Percentiles rank a stretch among this genome's conserved stretches.
phyloP scores from a whole-genome alignment of 108 stramenopile genomes.

The Discostella pseudostelligera region DNA sequence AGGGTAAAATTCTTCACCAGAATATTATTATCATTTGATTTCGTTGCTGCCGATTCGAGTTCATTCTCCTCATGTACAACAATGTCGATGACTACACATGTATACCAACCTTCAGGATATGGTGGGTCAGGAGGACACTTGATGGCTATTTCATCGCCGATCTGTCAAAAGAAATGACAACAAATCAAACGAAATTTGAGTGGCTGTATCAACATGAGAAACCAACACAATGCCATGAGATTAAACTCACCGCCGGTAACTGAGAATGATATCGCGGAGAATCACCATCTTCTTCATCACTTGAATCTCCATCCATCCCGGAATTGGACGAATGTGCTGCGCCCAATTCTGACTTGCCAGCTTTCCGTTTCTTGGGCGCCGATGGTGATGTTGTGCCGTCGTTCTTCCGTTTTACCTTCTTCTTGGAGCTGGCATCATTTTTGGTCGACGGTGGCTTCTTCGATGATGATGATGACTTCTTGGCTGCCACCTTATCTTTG shows the following conservation, averaged over 20 bases:
- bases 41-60: constrained; percentile 7
- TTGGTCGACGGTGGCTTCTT: constrained; percentile 9
- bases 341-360: constrained; percentile 13
- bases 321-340: constrained; percentile 7
- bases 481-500: constrained; percentile 7
- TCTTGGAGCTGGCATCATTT: neutral
- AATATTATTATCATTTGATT: constrained; percentile 14
- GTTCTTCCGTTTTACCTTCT: constrained; percentile 10
- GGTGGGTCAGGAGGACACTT: constrained; percentile 40
- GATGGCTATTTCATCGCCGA: constrained; percentile 45
- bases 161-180: constrained; percentile 12
- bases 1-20: constrained; percentile 32
- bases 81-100: constrained; percentile 33
- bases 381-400: constrained; percentile 3
- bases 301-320: constrained; percentile 11
- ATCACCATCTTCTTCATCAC: constrained; percentile 16
- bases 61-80: constrained; percentile 25
- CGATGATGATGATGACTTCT: constrained; percentile 11
- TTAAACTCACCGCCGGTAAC: constrained; percentile 17
- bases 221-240: neutral
- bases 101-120: constrained; percentile 44
- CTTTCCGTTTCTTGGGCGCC: constrained; percentile 8
- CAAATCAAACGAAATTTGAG: neutral
- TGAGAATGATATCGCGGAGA: constrained; percentile 7
- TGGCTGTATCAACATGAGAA: neutral